A percentile compares a stretch with the other conserved stretches of the same genome.
phyloP scores from a whole-genome alignment of 192 early-diverging fungal genomes.

The Backusella morwellensis region DNA sequence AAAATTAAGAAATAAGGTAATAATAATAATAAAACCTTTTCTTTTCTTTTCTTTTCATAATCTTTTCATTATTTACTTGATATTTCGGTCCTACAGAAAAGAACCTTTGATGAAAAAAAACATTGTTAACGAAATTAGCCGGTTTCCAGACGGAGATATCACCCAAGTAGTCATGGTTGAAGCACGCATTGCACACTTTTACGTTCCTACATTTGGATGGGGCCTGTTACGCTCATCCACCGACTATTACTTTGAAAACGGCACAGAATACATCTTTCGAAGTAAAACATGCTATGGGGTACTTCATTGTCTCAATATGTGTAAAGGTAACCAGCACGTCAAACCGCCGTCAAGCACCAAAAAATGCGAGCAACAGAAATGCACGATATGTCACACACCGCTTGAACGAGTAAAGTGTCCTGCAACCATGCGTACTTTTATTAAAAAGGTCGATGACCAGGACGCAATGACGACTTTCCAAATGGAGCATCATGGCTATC shows the following conservation, averaged over 20 bases:
- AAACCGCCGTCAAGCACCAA: no score
- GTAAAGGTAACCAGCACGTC: background rate
- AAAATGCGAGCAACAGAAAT: no score
- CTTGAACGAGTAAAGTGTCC: no score
- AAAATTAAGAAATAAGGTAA: background rate
- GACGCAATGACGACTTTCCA: no score
- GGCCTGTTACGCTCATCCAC: background rate
- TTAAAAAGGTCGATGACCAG: no score
- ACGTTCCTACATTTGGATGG: background rate
- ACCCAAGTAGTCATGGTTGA: background rate
- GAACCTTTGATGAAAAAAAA: background rate
- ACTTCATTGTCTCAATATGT: background rate
- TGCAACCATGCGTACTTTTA: no score
- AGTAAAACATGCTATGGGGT: background rate
- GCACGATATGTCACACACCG: no score
- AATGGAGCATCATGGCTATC: no score
- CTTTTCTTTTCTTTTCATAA: background rate
- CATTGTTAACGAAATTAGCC: background rate
- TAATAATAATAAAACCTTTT: background rate
- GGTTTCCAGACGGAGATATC: background rate
- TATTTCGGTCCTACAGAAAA: background rate
- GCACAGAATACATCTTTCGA: background rate
- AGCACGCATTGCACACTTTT: background rate
- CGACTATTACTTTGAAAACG: background rate
- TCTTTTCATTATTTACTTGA: background rate